These are phyloP conservation scores for Amanita rubescens DNA, from an alignment of 768 basidiomycete species.

Conservation along the genomic window DNA sequence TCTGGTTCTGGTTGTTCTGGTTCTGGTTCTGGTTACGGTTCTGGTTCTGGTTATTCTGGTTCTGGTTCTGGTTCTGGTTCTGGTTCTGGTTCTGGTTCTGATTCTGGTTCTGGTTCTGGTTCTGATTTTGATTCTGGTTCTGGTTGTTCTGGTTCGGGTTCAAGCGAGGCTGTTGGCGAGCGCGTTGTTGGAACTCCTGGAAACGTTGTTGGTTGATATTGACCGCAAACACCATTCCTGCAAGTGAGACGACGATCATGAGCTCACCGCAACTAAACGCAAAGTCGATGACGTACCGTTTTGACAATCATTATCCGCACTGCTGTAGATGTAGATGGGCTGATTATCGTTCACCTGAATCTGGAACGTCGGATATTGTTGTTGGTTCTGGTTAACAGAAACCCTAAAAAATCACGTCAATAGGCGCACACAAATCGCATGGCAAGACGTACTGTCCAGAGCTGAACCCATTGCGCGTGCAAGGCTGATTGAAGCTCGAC, in stretches of 20 bases:
- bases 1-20: background rate
- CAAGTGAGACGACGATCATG: background rate
- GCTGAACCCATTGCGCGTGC: constrained; percentile 21
- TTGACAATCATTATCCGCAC: constrained; percentile 46
- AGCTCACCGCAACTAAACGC: background rate
- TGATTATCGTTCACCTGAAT: constrained; percentile 33
- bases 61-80: background rate
- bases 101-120: background rate
- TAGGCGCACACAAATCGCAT: background rate
- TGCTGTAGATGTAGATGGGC: constrained; percentile 54
- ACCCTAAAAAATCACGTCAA: background rate
- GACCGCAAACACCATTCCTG: constrained; percentile 62
- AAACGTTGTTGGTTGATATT: constrained; percentile 25
- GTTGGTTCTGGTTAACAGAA: constrained; percentile 33
- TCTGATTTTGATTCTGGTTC: background rate
- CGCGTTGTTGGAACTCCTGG: background rate
- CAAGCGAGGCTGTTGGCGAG: background rate
- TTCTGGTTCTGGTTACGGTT: background rate
- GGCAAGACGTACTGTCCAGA: constrained; percentile 30
- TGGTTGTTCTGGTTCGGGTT: background rate
- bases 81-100: background rate
- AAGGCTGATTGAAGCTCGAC: constrained; percentile 35
- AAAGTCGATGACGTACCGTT: constrained; percentile 17
- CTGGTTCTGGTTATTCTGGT: constrained; percentile 1
- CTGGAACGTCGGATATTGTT: constrained; percentile 27